Base-by-base conservation (phyloP, 73 alveolate genomes). In the Breviolum minutum region DNA sequence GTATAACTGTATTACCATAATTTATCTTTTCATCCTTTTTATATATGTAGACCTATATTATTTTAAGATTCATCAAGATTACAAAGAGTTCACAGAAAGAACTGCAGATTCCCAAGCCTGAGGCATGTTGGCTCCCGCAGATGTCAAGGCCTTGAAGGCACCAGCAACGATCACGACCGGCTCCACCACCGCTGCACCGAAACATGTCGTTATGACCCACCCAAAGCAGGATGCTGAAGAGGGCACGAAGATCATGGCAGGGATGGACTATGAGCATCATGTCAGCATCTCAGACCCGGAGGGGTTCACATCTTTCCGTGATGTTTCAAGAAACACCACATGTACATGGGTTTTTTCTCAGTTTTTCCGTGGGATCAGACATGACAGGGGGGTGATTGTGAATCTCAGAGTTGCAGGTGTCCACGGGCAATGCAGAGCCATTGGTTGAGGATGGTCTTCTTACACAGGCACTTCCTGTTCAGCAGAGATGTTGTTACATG, bases 181-280 rank as follows among this genome's bases (percentile, higher is more conserved):
- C n/a, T n/a, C n/a, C n/a, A n/a, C n/a, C n/a, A n/a, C n/a, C n/a
- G 54, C 54, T 40, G 54, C 54, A 3, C 54, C 54, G 54, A 40
- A 40, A 40, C 54, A 40, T 3, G 54, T 40, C 54, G 54, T 40
- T 40, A 40, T n/a, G n/a, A n/a, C n/a, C n/a, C n/a, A 77, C n/a
- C 24, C 30, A 20, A 20, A 10, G 8, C 60, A 91, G 97, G 97
- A 91, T 71, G 97, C 97, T 4, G 97, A 91, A 60, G 97, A 91
- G 24, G 88, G 89, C 6, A 91, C 97, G 8, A 74, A 40, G 84
- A 77, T 91, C 89, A 91, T 91, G 97, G 97, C 97, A 8, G 89
- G 85, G 32, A 91, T 91, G 97, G 97, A 91, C 89, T 91, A 91
- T 60, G 97, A 91, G 89, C 97, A 91, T 63, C 97, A 91, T 54